A percentile compares a stretch with the other conserved stretches of the same genome.
phyloP scores from a whole-genome alignment of 352 stramenopile genomes.

The Nothophytophthora sp. region DNA sequence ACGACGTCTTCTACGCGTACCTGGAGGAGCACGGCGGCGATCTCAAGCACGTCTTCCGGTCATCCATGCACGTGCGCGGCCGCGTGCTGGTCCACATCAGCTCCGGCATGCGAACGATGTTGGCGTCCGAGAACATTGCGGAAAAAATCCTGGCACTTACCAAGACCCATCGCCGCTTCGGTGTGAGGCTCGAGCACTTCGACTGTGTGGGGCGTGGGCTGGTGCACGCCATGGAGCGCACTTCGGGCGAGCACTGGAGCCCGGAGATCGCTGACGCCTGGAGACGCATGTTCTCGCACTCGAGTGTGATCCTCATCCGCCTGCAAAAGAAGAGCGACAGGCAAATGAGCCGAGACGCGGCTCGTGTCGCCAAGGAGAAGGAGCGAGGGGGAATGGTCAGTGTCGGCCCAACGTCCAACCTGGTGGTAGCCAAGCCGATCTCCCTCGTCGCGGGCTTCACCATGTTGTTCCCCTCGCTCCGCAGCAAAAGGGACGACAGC shows the following conservation, averaged over 20 bases:
- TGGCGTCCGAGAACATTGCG: constrained; percentile 30
- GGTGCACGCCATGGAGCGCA: constrained; percentile 41
- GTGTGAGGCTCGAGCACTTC: constrained; percentile 49
- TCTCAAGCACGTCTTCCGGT: constrained; percentile 51
- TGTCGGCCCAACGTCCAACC: constrained; percentile 16
- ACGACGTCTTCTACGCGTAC: constrained; percentile 56
- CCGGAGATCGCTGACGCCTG: constrained; percentile 43
- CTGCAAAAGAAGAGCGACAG: constrained; percentile 32
- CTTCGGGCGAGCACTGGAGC: constrained; percentile 38
- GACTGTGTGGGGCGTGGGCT: constrained; percentile 38
- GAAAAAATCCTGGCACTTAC: constrained; percentile 41
- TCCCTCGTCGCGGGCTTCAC: constrained; percentile 17
- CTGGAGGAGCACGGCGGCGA: constrained; percentile 47
- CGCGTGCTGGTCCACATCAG: constrained; percentile 56
- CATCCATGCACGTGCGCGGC: constrained; percentile 48
- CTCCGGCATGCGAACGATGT: constrained; percentile 49
- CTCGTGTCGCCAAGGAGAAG: constrained; percentile 17
- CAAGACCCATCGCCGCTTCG: constrained; percentile 50
- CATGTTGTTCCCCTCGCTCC: constrained; percentile 23
- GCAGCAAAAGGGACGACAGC: constrained; percentile 25
- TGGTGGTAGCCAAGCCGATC: constrained; percentile 22
- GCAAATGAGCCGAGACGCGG: constrained; percentile 16
- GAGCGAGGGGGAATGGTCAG: constrained; percentile 10
- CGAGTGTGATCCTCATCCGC: constrained; percentile 43
- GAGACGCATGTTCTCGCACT: constrained; percentile 41